Evolutionary conservation across 2,329 filamentous ascomycete species (phyloP).

Genomic region (Aotearoamyces nothofagi): DNA sequence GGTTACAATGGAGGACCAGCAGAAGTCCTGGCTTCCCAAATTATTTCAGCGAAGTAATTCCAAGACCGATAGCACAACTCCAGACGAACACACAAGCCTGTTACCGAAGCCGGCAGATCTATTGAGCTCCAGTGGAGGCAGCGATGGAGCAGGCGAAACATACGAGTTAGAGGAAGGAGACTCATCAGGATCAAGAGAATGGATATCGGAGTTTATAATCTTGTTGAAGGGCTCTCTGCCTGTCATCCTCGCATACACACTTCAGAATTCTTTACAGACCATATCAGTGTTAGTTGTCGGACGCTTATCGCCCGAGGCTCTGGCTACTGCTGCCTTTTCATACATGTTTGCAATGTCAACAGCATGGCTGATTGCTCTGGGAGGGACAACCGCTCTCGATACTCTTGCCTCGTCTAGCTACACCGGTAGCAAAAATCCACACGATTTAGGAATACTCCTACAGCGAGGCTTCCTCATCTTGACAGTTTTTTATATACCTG

Average conservation of each 20-base stretch:
- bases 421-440: conserved; percentile 64
- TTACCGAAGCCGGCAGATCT: conserved; percentile 10
- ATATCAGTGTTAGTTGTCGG: conserved; percentile 70
- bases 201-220: conserved; percentile 46
- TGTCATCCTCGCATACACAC: conserved; percentile 69
- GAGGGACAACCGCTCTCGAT: conserved; percentile 74
- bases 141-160: conserved; percentile 9
- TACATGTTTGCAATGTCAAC: conserved; percentile 93
- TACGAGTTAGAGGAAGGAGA: conserved; percentile 12
- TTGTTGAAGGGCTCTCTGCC: conserved; percentile 56
- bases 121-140: too few species aligned
- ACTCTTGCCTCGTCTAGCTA: conserved; percentile 73
- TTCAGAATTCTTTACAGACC: conserved; percentile 78
- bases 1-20: too few species aligned
- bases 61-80: conserved; percentile 9
- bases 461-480: conserved; percentile 65
- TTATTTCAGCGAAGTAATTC: conserved; percentile 8
- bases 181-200: conserved; percentile 14
- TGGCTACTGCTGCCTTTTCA: conserved; percentile 72
- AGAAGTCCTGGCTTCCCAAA: conserved; percentile 14
- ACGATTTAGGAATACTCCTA: conserved; percentile 63
- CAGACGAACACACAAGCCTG: conserved; percentile 17
- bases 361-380: conserved; percentile 73
- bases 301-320: conserved; percentile 60
- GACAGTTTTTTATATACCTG: conserved; percentile 54